Evolutionary conservation across 192 early-diverging fungal genomes (phyloP), one percentile per base, ranked within the genome.

Genomic region (Diversispora eburnea): DNA sequence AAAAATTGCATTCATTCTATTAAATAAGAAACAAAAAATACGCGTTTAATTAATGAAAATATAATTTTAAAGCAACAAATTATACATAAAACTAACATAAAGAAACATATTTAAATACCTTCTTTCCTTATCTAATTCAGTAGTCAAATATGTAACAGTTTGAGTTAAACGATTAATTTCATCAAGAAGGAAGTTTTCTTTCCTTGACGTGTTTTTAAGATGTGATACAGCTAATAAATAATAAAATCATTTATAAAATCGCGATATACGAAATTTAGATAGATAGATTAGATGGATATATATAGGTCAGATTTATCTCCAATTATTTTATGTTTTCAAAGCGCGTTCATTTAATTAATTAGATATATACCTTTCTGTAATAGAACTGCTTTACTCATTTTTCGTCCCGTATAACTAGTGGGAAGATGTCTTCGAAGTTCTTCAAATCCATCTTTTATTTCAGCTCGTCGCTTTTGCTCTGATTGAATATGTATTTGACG

Each of bases 371-470:
- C 80, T 77, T 77, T 67, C 49, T 79, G 79, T 51, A 82, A 73
- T 41, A 82, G 39, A 33, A 75, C 75, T 46, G 81, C 81, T 60
- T 82, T 82, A 22, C 79, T 80, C 81, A 82, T 82, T 63, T 82
- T 82, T 52, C 72, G 72, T 39, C 80, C 78, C 47, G 77, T 77
- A 42, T 65, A 73, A 57, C 75, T 75, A 39, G 75, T 73, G 45
- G 81, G 81, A 47, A 82, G 67, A 69, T 82, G 81, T 41, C 80
- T 75, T 49, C 77, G 72, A 22, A 82, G 67, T 69, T 82, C 79
- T 71, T 82, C 81, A 75, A 82, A 82, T 2, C 81, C 81, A 75
- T 82, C 81, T 65, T 82, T 82, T 33, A 82, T 82, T 63, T 82
- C 79, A 17, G 81, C 81, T 48, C 81, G 81, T 70, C 81, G 75